Base-by-base conservation (phyloP, 169 alveolate genomes). In the Plasmodium gallinaceum region DNA sequence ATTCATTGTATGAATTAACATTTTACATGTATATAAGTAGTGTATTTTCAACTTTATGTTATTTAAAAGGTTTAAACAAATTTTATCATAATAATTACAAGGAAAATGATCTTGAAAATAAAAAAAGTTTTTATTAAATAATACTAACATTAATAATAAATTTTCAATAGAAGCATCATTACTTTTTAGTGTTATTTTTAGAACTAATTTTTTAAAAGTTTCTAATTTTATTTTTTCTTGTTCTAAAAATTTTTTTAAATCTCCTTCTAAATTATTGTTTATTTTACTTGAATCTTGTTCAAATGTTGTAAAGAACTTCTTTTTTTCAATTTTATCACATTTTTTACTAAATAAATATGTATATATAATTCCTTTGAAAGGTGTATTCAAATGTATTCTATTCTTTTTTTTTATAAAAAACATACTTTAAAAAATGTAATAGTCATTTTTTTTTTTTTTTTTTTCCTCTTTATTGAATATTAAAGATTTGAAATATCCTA, bases 1-100 rank as follows among this genome's bases (percentile, higher is more conserved):
- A 57, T 78, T 65, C 76, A 78, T 64, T 18, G 89, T 65, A 57
- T 78, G 60, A 8, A 78, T 78, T 43, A 78, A 26, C 89, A 78
- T 78, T 65, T 78, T 78, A 24, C 89, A 64, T n/a, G 89, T 78
- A 57, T 78, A 78, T 51, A 78, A 66, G 65, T 78, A 78, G 46
- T 78, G 89, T 64, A 69, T 24, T 65, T 78, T 78, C 26, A 78
- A 65, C 65, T 78, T 78, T 65, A 78, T 43, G 7, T 58, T 48
- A 58, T 14, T 48, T 10, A 62, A 24, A 26, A 78, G 20, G 10
- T 64, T 46, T 16, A 14, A 18, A 24, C 61, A 64, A 20, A 78
- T 42, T 26, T 78, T 61, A 46, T 18, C 7, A 14, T 66, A 39
- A 22, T 18, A 69, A 39, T 42, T 43, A 14, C 46, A 42, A 16